A percentile compares a stretch with the other conserved stretches of the same genome.
phyloP scores from a whole-genome alignment of 2,329 filamentous ascomycete species.

The Clathrospora elynae region DNA sequence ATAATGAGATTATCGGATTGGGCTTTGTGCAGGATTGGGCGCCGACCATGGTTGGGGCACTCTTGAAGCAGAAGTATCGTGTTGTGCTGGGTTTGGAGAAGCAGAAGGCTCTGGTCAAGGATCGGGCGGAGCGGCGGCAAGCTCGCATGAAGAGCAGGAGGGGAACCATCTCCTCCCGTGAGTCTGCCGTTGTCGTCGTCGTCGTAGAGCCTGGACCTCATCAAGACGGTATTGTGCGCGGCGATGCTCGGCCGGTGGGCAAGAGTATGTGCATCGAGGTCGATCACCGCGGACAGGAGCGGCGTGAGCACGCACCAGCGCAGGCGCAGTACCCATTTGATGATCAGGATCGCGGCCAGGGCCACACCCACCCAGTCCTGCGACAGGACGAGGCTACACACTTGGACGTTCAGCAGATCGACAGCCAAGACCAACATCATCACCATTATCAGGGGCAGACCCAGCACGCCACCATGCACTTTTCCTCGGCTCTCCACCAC shows the following conservation, averaged over 20 bases:
- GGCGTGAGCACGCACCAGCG: no score
- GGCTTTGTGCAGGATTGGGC: slow-evolving; percentile 29
- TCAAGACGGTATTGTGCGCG: not conserved
- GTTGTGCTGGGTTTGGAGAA: slow-evolving; percentile 29
- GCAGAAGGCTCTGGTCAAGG: slow-evolving; percentile 14
- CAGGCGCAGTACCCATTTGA: no score
- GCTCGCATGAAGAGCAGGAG: slow-evolving; percentile 2
- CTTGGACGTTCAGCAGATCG: no score
- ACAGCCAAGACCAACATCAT: no score
- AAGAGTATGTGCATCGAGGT: no score
- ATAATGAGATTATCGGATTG: slow-evolving; percentile 25
- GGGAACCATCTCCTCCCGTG: not conserved
- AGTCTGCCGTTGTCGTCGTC: not conserved
- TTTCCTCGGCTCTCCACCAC: no score
- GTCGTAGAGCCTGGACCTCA: not conserved
- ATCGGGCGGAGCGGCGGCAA: slow-evolving; percentile 11
- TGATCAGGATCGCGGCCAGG: no score
- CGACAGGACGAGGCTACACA: no score
- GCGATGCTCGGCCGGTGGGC: no score
- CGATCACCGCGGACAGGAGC: no score
- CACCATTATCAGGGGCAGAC: not conserved
- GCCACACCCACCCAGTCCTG: no score
- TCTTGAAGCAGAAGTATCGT: slow-evolving; percentile 37
- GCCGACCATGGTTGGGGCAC: slow-evolving; percentile 33
- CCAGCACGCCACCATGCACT: slow-evolving; percentile 1